These are phyloP conservation scores for Termitomyces sp. DNA, from an alignment of 768 basidiomycete species.

Conservation along the genomic window DNA sequence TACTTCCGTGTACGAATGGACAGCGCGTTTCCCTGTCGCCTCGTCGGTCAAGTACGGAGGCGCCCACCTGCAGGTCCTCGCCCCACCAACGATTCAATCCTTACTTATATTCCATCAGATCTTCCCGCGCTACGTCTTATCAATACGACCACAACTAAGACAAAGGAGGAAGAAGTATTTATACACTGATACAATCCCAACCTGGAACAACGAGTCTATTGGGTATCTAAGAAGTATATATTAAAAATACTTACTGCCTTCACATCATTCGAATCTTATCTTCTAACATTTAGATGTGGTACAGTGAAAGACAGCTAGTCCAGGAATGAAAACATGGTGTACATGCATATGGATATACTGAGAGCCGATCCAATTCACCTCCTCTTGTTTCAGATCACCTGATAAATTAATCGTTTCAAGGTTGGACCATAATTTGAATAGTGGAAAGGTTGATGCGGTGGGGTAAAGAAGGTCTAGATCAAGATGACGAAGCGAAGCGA, in stretches of 20 bases:
- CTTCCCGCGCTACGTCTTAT: no score
- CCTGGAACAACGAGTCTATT: background rate
- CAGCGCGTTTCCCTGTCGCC: conserved; percentile 71
- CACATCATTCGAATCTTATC: background rate
- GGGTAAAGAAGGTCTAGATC: background rate
- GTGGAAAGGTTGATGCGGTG: background rate
- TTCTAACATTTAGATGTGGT: background rate
- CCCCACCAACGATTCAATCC: no score
- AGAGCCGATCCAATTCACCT: background rate
- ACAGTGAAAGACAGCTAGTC: background rate
- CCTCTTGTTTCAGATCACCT: background rate
- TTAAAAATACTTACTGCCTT: background rate
- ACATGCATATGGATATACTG: background rate
- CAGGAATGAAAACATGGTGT: background rate
- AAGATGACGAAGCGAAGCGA: background rate
- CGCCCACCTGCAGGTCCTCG: no score
- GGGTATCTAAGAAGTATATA: background rate
- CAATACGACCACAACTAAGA: background rate
- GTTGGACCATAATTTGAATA: background rate
- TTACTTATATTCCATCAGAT: no score
- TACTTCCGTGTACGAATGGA: conserved; percentile 50
- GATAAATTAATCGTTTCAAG: background rate
- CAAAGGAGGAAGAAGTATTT: background rate
- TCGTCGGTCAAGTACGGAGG: conserved; percentile 31
- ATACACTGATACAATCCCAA: background rate